Conservation (phyloP, 805 yeast genomes). For the Candida fluviatilis region DNA sequence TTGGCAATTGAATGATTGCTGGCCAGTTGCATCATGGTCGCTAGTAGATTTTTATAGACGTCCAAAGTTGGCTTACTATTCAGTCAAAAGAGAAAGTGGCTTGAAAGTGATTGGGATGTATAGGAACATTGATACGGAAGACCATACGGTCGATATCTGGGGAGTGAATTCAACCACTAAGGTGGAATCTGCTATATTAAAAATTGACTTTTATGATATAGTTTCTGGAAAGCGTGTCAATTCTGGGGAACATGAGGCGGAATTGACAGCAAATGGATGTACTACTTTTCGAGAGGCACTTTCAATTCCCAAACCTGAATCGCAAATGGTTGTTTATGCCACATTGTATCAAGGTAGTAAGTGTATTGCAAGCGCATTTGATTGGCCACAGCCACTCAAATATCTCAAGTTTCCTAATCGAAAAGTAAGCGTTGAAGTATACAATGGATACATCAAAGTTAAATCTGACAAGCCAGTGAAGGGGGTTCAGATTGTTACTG, state of each 20-base stretch:
- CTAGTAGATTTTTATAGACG: constrained; percentile 37
- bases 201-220: constrained; percentile 26
- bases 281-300: constrained; percentile 22
- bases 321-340: constrained; percentile 15
- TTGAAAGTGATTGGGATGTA: constrained; percentile 31
- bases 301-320: constrained; percentile 9
- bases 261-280: constrained; percentile 22
- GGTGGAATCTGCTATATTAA: constrained; percentile 17
- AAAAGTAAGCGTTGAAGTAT: constrained; percentile 16
- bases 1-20: constrained; percentile 53
- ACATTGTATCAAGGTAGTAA: constrained; percentile 11
- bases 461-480: constrained; percentile 37
- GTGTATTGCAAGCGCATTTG: constrained; percentile 29
- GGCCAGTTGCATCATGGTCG: constrained; percentile 53
- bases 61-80: constrained; percentile 46
- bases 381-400: constrained; percentile 52
- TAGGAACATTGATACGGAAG: constrained; percentile 14
- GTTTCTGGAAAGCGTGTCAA: constrained; percentile 25
- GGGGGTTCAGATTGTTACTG: constrained; percentile 35
- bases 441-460: constrained; percentile 19
- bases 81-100: constrained; percentile 41
- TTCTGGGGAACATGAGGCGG: constrained; percentile 9
- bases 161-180: constrained; percentile 29
- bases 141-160: constrained; percentile 34
- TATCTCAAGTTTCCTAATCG: constrained; percentile 29